These are phyloP conservation scores for Anisodus acutangulus DNA, from an alignment of 257 asterid genomes.

Conservation along the genomic window DNA sequence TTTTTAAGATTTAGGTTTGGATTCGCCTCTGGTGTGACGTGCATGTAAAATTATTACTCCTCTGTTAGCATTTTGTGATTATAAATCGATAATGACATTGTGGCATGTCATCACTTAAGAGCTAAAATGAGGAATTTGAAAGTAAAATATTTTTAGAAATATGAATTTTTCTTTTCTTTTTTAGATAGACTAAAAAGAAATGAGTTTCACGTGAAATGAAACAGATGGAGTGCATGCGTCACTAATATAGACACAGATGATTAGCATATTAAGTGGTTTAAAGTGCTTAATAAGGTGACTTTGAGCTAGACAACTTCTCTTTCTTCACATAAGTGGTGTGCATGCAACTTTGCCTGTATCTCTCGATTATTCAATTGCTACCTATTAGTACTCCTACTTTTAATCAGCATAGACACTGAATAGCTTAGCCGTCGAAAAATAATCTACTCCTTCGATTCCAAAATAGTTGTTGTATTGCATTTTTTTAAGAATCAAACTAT, in stretches of 20 bases:
- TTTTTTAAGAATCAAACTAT: too few relatives aligned
- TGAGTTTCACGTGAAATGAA: background rate
- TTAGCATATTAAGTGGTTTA: background rate
- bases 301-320: background rate
- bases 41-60: background rate
- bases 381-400: too few relatives aligned
- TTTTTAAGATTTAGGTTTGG: too few relatives aligned
- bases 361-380: too few relatives aligned
- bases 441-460: too few relatives aligned
- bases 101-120: background rate
- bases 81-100: background rate
- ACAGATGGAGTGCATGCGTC: background rate
- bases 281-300: background rate
- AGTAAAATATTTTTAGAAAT: background rate
- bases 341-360: too few relatives aligned
- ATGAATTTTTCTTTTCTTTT: background rate
- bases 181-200: background rate
- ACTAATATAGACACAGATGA: background rate
- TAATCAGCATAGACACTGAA: too few relatives aligned
- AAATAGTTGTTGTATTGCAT: too few relatives aligned
- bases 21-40: too few relatives aligned
- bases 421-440: too few relatives aligned
- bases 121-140: background rate
- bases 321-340: background rate
- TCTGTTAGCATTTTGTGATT: background rate